Evolutionary conservation across 108 stramenopile genomes (phyloP).

Genomic region (Skeletonema tropicum): DNA sequence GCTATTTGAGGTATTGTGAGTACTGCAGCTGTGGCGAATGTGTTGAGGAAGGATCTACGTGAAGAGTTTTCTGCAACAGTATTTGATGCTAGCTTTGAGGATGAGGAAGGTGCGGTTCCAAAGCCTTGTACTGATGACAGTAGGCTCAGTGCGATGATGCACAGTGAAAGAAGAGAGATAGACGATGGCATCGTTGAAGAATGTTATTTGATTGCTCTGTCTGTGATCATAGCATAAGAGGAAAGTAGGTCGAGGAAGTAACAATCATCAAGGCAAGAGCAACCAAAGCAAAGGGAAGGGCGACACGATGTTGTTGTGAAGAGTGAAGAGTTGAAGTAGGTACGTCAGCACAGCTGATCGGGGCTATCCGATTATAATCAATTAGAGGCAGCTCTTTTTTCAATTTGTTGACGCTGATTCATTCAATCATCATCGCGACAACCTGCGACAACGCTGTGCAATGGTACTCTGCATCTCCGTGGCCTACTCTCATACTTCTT

Average conservation of each 20-base stretch:
- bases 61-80: background rate
- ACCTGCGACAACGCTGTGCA: background rate
- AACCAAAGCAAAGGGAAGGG: too few relatives aligned
- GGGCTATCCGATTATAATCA: background rate
- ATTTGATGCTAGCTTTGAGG: background rate
- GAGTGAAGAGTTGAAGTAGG: background rate
- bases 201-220: background rate
- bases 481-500: too few relatives aligned
- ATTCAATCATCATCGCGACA: too few relatives aligned
- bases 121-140: background rate
- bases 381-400: background rate
- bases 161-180: background rate
- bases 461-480: too few relatives aligned
- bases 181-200: background rate
- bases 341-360: background rate
- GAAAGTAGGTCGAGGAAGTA: too few relatives aligned
- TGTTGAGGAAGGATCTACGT: slow-evolving; percentile 28
- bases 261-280: too few relatives aligned
- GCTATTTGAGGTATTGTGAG: slow-evolving; percentile 16
- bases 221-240: too few relatives aligned
- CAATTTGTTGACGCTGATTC: too few relatives aligned
- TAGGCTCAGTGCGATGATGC: background rate
- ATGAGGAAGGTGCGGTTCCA: background rate
- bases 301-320: too few relatives aligned
- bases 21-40: slow-evolving; percentile 8